A percentile compares a stretch with the other conserved stretches of the same genome.
Conservation (phyloP, 306 rosid species). For the Vigna nakashimae region DNA sequence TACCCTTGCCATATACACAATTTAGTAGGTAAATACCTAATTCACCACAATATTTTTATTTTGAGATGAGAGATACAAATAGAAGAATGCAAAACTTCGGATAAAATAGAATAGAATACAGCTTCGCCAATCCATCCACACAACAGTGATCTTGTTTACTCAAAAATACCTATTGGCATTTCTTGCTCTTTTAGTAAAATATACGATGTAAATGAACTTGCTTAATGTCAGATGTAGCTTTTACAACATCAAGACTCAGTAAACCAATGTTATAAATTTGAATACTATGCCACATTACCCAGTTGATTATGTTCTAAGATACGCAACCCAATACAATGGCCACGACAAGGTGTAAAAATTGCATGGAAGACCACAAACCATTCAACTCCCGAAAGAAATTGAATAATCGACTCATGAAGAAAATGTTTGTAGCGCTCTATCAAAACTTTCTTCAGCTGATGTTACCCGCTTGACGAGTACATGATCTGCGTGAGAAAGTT, state of each 20-base stretch:
- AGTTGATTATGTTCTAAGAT: slow-evolving; percentile 51
- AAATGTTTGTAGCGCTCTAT: slow-evolving; percentile 83
- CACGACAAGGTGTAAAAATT: slow-evolving; percentile 40
- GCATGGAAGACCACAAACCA: slow-evolving; percentile 48
- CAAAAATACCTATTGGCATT: neutral
- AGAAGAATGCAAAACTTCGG: neutral
- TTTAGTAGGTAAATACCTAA: neutral
- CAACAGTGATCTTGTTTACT: neutral
- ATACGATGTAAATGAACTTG: slow-evolving; percentile 41
- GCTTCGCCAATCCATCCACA: neutral
- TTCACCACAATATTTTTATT: neutral
- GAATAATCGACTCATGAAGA: slow-evolving; percentile 53
- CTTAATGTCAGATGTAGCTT: slow-evolving; percentile 44
- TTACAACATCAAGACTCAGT: slow-evolving; percentile 48
- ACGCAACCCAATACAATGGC: slow-evolving; percentile 46
- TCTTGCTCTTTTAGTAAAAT: slow-evolving; percentile 26
- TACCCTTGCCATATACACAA: too few relatives aligned
- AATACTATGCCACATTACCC: slow-evolving; percentile 49
- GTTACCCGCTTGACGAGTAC: slow-evolving; percentile 77
- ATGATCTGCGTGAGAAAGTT: slow-evolving; percentile 89
- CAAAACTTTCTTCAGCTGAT: slow-evolving; percentile 87
- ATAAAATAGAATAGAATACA: neutral
- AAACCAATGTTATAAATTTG: slow-evolving; percentile 45
- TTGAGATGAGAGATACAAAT: neutral
- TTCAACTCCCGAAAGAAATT: slow-evolving; percentile 41